phyloP scores from a whole-genome alignment of 2,329 filamentous ascomycete genomes.

The Gaeumannomyces tritici region DNA sequence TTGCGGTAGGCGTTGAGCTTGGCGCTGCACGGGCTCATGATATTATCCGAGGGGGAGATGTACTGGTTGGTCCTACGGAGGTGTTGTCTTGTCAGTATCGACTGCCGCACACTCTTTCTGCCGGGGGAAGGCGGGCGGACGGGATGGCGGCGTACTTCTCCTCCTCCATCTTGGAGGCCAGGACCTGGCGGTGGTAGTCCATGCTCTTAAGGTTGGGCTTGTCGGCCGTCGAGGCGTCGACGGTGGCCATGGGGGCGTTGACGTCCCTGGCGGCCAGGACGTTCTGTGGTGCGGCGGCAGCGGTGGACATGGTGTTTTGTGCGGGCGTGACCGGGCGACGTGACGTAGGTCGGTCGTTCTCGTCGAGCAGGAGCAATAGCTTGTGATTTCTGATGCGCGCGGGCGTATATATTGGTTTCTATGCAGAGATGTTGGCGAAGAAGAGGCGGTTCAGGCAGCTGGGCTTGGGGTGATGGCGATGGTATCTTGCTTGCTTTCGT shows the following conservation, averaged over 20 bases:
- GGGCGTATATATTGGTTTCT: too few species aligned
- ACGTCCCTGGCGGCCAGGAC: slow-evolving; percentile 46
- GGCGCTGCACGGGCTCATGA: slow-evolving; percentile 78
- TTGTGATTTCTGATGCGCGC: too few species aligned
- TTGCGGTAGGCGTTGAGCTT: slow-evolving; percentile 74
- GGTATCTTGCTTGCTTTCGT: background rate
- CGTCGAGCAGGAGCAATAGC: slow-evolving; percentile 2
- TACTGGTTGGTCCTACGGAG: slow-evolving; percentile 33
- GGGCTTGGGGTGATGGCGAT: background rate
- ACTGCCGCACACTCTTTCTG: too few species aligned
- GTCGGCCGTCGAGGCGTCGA: slow-evolving; percentile 42
- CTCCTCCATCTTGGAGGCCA: slow-evolving; percentile 62
- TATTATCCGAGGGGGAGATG: slow-evolving; percentile 77
- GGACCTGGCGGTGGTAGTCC: slow-evolving; percentile 68
- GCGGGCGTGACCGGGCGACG: background rate
- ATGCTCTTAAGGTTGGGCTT: slow-evolving; percentile 51
- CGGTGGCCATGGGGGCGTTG: slow-evolving; percentile 41
- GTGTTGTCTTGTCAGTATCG: background rate
- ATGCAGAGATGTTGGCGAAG: too few species aligned
- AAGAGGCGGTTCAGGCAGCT: too few species aligned
- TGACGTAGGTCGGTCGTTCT: background rate
- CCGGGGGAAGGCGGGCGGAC: background rate
- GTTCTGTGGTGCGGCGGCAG: slow-evolving; percentile 1
- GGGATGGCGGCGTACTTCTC: slow-evolving; percentile 42
- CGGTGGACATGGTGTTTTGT: background rate